Base-by-base conservation (phyloP, 2,329 filamentous ascomycete species). In the Diaporthe ilicicola region DNA sequence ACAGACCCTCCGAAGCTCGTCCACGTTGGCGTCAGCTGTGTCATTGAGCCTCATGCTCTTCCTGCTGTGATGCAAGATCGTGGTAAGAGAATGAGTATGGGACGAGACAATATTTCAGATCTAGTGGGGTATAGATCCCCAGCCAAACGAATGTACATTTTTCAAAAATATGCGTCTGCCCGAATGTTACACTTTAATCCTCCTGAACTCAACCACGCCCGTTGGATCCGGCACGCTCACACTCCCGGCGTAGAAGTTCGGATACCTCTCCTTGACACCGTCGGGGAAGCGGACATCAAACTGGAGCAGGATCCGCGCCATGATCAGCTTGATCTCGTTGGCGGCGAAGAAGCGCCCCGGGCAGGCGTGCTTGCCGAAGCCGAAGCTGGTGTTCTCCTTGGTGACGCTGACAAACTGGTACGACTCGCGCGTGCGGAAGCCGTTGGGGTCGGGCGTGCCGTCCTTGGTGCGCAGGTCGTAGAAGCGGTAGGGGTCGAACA, bases 401-500 rank as follows among this genome's bases (percentile, higher is more conserved):
- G 75, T 79, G 24, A 77, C 74, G 34, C 75, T 77, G 27, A 78
- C 78, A 66, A 82, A 82, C 73, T 83, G 81, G 75, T 79, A 78
- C 70, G 77, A 76, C 72, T 79, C 76, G 69, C 70, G 73, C 73
- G 76, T 79, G 44, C 75, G 74, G 70, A 77, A 77, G 10, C 73
- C 64, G 12, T 77, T 71, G 17, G 73, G 75, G 55, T 79, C 75
- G 44, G 75, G 62, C 8, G 53, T 55, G 22, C 8, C 54, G n/a
- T 73, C 39, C 8, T 75, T 73, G 32, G 74, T 76, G n/a, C 78
- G 74, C 37, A 80, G 74, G 64, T 77, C 78, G 74, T 74, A 79
- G 76, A 81, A 82, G 4, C 80, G 78, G 24, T 80, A 73, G 4
- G 78, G 77, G 72, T 82, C 79, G 74, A 81, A 82, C n/a, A 72